Base-by-base conservation (phyloP, 805 yeast genomes). In the Ogataea chonburiensis region DNA sequence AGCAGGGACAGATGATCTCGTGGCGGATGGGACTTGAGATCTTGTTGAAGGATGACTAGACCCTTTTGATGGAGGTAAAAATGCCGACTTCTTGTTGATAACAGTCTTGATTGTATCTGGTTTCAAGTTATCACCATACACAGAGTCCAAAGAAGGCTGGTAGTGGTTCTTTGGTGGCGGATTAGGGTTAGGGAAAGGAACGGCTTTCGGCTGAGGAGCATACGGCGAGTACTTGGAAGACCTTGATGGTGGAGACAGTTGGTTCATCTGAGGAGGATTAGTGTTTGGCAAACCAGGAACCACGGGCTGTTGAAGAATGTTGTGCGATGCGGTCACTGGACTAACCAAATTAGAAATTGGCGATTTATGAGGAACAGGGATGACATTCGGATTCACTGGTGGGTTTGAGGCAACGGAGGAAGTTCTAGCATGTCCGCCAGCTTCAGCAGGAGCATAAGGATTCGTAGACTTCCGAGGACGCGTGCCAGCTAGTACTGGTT, bases 391-490 rank as follows among this genome's bases (percentile, higher is more conserved):
- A 16, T 54, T 46, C 8, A 52, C 28, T 2, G 56, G 53, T 6
- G 53, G 47, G n/a, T 29, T 46, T 2, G 51, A 37, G 5, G 52
- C 28, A 1, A 36, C 34, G 2, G 62, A 56, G 1, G 43, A 15
- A 2, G 52, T 51, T 37, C 58, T 47, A 4, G 54, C 51, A 41
- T 55, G 64, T 2, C 61, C 63, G 5, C 61, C 61, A 8, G 31
- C 52, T 18, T 50, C 53, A 2, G 56, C 46, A 11, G 64, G 64
- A 16, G 61, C 63, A 47, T 57, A 57, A 5, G 62, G 61, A 28
- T 59, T 58, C 8, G 52, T 34, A 3, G 52, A 14, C 26, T 40
- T 46, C 25, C 50, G 35, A 3, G 35, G 18, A 3, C 34, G 35
- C 5, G 34, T 8, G 12, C 31, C 24, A 14, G 25, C 17, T 5